Percentiles rank a stretch among this genome's conserved stretches.
These are phyloP conservation scores for Biscogniauxia sp. DNA, from an alignment of 2,329 filamentous ascomycete species.

Conservation along the genomic window DNA sequence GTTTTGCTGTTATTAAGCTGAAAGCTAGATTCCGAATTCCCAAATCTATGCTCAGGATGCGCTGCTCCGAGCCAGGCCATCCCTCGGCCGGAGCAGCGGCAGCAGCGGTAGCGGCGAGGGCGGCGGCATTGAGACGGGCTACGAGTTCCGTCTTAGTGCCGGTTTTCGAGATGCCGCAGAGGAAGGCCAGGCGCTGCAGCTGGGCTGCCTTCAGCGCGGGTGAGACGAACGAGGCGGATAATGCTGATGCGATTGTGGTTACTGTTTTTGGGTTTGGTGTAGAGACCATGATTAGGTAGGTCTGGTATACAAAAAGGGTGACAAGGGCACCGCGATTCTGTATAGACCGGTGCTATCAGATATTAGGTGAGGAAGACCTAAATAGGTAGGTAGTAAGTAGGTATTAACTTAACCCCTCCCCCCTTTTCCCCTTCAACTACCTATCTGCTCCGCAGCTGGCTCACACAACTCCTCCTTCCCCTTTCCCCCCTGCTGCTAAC, in stretches of 20 bases:
- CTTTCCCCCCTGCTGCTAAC: background rate
- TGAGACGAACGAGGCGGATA: background rate
- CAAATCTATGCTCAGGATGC: conserved; percentile 78
- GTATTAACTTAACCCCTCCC: background rate
- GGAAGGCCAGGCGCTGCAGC: conserved; percentile 57
- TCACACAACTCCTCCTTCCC: background rate
- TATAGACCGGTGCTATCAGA: no score
- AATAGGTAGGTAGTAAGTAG: background rate
- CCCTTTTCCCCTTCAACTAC: background rate
- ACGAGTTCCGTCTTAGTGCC: conserved; percentile 59
- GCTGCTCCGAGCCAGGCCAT: conserved; percentile 24
- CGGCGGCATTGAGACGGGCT: conserved; percentile 45
- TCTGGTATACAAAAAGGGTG: background rate
- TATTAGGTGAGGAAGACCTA: no score
- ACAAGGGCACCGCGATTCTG: background rate
- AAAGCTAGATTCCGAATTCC: conserved; percentile 79
- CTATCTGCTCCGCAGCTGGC: no score
- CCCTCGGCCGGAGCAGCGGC: conserved; percentile 22
- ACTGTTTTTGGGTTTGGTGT: conserved; percentile 2
- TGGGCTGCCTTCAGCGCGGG: conserved; percentile 46
- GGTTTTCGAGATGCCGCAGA: conserved; percentile 56
- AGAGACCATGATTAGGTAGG: background rate
- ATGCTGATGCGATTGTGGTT: background rate
- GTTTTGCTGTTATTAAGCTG: conserved; percentile 51
- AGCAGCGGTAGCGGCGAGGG: background rate